Percentiles rank a stretch among this genome's conserved stretches.
phyloP scores from a whole-genome alignment of 1,284 basidiomycete genomes.

The Sphaerobolus stellatus region DNA sequence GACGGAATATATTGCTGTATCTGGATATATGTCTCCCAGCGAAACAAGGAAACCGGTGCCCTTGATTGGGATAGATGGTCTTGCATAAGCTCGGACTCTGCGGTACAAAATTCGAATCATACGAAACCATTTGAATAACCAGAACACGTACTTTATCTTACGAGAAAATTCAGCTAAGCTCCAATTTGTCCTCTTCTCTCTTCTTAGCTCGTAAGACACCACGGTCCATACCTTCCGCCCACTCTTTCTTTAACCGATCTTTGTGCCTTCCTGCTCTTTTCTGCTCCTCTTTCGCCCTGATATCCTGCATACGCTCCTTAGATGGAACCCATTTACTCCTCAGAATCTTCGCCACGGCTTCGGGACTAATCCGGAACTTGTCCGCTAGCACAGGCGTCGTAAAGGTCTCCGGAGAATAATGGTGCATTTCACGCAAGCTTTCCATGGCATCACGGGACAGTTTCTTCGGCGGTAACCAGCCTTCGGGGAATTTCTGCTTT shows the following conservation, averaged over 20 bases:
- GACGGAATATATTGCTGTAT: too few relatives aligned
- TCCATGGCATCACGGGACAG: slow-evolving; percentile 92
- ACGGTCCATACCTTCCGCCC: slow-evolving; percentile 7
- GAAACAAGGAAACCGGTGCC: too few relatives aligned
- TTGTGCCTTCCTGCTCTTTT: slow-evolving; percentile 35
- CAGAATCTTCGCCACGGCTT: slow-evolving; percentile 83
- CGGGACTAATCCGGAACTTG: slow-evolving; percentile 81
- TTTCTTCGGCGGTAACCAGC: slow-evolving; percentile 86
- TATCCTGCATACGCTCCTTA: slow-evolving; percentile 50
- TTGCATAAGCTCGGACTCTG: too few relatives aligned
- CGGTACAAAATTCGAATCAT: too few relatives aligned
- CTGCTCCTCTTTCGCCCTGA: slow-evolving; percentile 60
- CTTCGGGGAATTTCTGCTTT: slow-evolving; percentile 64
- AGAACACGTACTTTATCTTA: too few relatives aligned
- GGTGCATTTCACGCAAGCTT: slow-evolving; percentile 72
- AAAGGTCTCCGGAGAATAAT: slow-evolving; percentile 67
- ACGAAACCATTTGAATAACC: too few relatives aligned
- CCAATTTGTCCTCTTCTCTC: not conserved
- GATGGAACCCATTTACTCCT: slow-evolving; percentile 77
- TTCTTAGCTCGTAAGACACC: not conserved
- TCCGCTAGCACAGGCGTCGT: slow-evolving; percentile 70
- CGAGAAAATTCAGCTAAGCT: slow-evolving; percentile 9
- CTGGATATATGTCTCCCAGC: too few relatives aligned
- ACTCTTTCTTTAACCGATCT: slow-evolving; percentile 9
- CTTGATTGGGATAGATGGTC: too few relatives aligned